These are phyloP conservation scores for Calonectria pteridis DNA, from an alignment of 2,329 filamentous ascomycete genomes.

Conservation along the genomic window DNA sequence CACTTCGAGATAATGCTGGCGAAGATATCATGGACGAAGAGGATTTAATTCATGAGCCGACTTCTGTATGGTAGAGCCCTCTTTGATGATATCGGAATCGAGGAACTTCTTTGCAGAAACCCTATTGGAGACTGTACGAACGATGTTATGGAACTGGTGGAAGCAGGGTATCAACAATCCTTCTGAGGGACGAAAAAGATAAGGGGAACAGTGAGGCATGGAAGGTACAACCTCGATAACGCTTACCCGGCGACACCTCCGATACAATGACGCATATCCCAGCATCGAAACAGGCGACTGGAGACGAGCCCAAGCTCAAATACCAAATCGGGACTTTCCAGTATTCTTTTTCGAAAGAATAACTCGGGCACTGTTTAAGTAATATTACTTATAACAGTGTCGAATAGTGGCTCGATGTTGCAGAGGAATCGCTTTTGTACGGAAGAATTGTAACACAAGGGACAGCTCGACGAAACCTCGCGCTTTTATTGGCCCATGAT, in stretches of 20 bases:
- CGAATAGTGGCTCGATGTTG: neutral
- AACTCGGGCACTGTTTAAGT: neutral
- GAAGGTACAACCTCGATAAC: neutral
- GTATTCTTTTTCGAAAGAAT: neutral
- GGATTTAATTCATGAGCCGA: conserved; percentile 9
- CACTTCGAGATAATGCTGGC: neutral
- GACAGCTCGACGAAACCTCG: neutral
- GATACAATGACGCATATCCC: neutral
- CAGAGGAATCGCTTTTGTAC: neutral
- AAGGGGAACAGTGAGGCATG: too few relatives aligned
- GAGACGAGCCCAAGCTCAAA: conserved; percentile 9
- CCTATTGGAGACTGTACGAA: neutral
- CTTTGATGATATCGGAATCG: conserved; percentile 15
- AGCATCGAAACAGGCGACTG: neutral
- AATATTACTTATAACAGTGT: neutral
- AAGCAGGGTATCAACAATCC: neutral
- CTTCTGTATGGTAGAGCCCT: neutral
- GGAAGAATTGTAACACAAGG: neutral
- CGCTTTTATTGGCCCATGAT: neutral
- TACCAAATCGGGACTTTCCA: neutral
- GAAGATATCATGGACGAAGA: neutral
- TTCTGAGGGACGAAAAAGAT: neutral
- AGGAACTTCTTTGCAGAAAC: neutral
- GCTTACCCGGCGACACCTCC: neutral
- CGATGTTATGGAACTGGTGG: neutral